Base-by-base conservation (phyloP, 345 rosid genomes). In the Eutrema yunnanense region DNA sequence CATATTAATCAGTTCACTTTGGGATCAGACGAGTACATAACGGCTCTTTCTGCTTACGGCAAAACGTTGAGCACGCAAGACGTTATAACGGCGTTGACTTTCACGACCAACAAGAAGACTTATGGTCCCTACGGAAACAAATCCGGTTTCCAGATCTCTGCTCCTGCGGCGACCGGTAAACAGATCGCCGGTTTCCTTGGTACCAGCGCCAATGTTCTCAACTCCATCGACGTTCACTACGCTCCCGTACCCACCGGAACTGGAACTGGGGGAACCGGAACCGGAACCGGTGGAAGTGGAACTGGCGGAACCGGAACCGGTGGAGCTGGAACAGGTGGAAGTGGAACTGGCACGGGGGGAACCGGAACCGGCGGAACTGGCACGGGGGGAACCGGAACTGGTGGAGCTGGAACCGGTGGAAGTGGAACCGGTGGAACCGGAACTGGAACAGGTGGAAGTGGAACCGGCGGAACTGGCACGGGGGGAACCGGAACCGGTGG, bases 131-230 rank as follows among this genome's bases (percentile, higher is more conserved):
- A 62, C 62, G 80, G 80, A 9, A 71, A 32, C 40, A 69, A 70
- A 71, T 27, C 80, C 33, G 50, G 79, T 53, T 59, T 4, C 57
- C 73, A 75, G 69, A 67, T 68, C 16, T 75, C 79, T 42, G 73
- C 69, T 68, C 69, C 62, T 1, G 62, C 41, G 6, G 47, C 54
- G 0, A 60, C 62, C 14, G 79, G 79, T 62, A 68, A 75, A 53
- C 77, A 73, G 60, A 68, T 75, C 41, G 56, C 69, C 33, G 79
- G 79, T 41, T 75, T 75, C 50, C 63, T 42, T 75, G 79, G 79
- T 5, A 38, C 60, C 12, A 57, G 77, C 42, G 47, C 66, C 66
- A 73, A 30, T 30, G 42, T 73, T 16, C 72, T 73, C 66, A 73
- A 73, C 72, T 56, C 65, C 65, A 73, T 73, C 12, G 77, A 73